These are phyloP conservation scores for Aspergillus oerlinghausenensis DNA, from an alignment of 2,329 filamentous ascomycete species.

Conservation along the genomic window DNA sequence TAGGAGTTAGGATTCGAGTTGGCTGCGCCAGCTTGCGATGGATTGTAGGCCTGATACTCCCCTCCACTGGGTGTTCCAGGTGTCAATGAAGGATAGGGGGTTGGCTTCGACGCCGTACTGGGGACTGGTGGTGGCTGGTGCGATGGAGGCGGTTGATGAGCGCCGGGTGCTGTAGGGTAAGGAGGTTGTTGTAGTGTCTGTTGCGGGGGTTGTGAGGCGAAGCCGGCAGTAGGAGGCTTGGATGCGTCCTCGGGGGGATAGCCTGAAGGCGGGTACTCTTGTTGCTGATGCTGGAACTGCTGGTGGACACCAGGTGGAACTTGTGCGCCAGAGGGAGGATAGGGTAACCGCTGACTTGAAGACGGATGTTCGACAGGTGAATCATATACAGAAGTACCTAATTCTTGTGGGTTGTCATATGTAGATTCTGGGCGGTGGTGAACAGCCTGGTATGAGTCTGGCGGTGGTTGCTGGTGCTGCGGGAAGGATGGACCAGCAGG, in stretches of 20 bases:
- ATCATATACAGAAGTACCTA: constrained; percentile 73
- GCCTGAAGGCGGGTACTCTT: constrained; percentile 37
- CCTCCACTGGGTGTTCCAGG: constrained; percentile 19
- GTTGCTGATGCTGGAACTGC: constrained; percentile 30
- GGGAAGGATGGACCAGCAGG: constrained; percentile 29
- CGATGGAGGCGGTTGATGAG: constrained; percentile 28
- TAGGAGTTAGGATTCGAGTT: constrained; percentile 36
- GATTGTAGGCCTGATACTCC: constrained; percentile 36
- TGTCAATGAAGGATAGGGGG: constrained; percentile 32
- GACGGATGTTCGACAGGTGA: constrained; percentile 55
- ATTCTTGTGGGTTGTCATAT: constrained; percentile 69
- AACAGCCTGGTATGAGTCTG: constrained; percentile 39
- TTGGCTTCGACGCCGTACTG: constrained; percentile 23
- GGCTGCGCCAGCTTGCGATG: constrained; percentile 25
- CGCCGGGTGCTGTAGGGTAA: constrained; percentile 26
- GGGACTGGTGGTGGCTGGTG: constrained; percentile 35
- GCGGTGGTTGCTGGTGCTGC: constrained; percentile 50
- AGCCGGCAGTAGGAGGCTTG: constrained; percentile 16
- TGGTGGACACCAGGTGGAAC: constrained; percentile 24
- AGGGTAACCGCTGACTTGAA: constrained; percentile 29
- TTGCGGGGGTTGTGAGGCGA: constrained; percentile 7
- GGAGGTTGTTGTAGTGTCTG: constrained; percentile 24
- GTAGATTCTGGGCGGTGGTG: constrained; percentile 61
- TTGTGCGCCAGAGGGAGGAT: constrained; percentile 25
- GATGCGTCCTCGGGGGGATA: constrained; percentile 36